Base-by-base conservation (phyloP, 1,284 basidiomycete genomes). In the Phaffia rhodozyma region DNA sequence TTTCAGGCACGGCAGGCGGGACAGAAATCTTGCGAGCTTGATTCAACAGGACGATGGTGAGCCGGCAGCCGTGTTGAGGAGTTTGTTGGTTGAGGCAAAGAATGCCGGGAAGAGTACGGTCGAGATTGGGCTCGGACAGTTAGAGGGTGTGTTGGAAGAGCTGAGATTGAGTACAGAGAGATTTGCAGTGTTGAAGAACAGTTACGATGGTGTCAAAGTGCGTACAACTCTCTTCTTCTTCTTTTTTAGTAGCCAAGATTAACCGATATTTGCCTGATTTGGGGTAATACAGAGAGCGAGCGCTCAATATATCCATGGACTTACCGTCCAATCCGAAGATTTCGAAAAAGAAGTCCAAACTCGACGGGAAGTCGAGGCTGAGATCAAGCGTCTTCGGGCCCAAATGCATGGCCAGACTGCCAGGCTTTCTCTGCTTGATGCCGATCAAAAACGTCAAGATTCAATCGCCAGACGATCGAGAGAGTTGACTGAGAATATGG, bases 321-420 rank as follows among this genome's bases (percentile, higher is more conserved):
- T 97, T 62, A 86, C 86, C 0, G 88, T 92, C 51, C 93, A 94
- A 1, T 88, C 91, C 68, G 86, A 87, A 60, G 93, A 97, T 74
- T 97, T 93, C 72, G 91, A 96, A 73, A 84, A 83, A 63, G 93
- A 97, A 75, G 80, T 91, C 55, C 84, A 87, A 62, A 84, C 86
- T 34, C 83, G 93, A 25, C 83, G 87, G 27, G 92, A 96, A 68
- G 89, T 90, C 2, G 92, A 97, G 76, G 85, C 87, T 0, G 91
- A 96, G 76, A 88, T 97, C 68, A 86, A 85, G 21, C 82, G 87
- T 58, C 78, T 98, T 48, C 81, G 90, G 54, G 83, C 90, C 32
- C 81, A 93, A 66, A 79, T 97, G 20, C 89, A 91, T 62, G 89
- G 91, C 5, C 93, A 97, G 75, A 90, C 86, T 6, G 88, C 86